These are phyloP conservation scores for Chaetomiaceae sp. DNA, from an alignment of 2,329 filamentous ascomycete genomes.

Conservation along the genomic window DNA sequence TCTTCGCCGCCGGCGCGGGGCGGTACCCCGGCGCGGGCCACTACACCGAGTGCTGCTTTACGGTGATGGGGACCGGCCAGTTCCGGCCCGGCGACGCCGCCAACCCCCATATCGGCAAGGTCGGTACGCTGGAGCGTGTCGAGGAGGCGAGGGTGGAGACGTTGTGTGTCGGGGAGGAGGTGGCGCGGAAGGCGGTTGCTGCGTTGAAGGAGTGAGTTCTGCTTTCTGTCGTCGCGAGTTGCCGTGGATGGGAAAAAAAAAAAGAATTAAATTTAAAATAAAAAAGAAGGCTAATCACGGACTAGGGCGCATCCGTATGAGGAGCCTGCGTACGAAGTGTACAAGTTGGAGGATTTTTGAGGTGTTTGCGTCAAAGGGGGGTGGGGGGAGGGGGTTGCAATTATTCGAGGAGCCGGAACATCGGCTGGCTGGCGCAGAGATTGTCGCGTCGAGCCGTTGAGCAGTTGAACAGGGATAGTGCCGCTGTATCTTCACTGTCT, in stretches of 20 bases:
- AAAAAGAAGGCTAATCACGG: conserved; percentile 17
- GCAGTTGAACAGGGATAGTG: no score
- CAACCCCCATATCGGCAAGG: conserved; percentile 58
- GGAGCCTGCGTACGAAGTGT: conserved; percentile 47
- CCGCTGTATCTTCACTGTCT: no score
- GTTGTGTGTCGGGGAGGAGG: conserved; percentile 56
- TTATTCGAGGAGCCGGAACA: no score
- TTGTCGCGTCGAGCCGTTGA: no score
- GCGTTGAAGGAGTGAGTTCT: conserved; percentile 59
- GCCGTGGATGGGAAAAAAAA: neutral
- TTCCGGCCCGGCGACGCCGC: conserved; percentile 60
- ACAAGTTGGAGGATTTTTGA: conserved; percentile 46
- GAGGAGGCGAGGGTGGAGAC: conserved; percentile 61
- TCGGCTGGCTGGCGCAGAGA: no score
- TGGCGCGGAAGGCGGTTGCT: conserved; percentile 52
- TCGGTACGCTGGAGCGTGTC: conserved; percentile 54
- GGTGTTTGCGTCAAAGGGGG: neutral
- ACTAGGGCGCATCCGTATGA: conserved; percentile 49
- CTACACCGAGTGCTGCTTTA: conserved; percentile 54
- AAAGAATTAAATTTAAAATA: no score
- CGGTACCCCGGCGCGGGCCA: conserved; percentile 46
- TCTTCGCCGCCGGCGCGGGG: conserved; percentile 57
- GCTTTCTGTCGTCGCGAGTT: neutral
- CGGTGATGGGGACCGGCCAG: conserved; percentile 54
- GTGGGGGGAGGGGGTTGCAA: neutral